These are phyloP conservation scores for Ramaria sp. DNA, from an alignment of 768 basidiomycete genomes.

Conservation along the genomic window DNA sequence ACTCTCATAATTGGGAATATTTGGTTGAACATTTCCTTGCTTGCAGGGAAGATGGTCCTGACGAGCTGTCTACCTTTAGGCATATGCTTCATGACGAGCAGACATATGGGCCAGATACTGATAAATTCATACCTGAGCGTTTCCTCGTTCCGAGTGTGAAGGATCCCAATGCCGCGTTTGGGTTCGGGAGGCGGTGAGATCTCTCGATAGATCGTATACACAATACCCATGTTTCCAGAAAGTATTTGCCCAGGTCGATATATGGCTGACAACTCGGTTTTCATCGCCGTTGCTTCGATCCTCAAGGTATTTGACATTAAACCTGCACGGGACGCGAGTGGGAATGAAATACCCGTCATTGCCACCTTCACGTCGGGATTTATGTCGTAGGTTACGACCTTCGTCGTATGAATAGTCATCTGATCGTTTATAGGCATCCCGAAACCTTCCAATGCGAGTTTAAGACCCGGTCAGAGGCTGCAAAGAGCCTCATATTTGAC, in stretches of 20 bases:
- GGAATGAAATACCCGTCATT: neutral
- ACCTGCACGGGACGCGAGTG: slow-evolving; percentile 16
- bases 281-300: slow-evolving; percentile 34
- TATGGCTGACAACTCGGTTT: slow-evolving; percentile 39
- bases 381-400: neutral
- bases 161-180: slow-evolving; percentile 1
- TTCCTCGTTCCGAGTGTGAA: slow-evolving; percentile 22
- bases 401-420: neutral
- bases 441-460: neutral
- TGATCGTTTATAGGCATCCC: neutral
- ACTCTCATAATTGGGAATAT: neutral
- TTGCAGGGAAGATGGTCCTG: neutral
- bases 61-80: neutral
- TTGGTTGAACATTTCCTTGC: neutral
- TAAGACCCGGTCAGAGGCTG: neutral
- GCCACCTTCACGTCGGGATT: slow-evolving; percentile 1
- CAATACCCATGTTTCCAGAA: neutral
- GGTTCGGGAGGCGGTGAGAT: slow-evolving; percentile 3
- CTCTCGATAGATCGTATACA: neutral
- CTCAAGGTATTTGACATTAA: slow-evolving; percentile 36
- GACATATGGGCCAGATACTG: neutral
- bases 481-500: neutral
- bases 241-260: slow-evolving; percentile 45
- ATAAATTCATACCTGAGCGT: slow-evolving; percentile 21
- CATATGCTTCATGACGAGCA: neutral